Base-by-base conservation (phyloP, 164 flowering plant species). In the Aristolochia contorta region DNA sequence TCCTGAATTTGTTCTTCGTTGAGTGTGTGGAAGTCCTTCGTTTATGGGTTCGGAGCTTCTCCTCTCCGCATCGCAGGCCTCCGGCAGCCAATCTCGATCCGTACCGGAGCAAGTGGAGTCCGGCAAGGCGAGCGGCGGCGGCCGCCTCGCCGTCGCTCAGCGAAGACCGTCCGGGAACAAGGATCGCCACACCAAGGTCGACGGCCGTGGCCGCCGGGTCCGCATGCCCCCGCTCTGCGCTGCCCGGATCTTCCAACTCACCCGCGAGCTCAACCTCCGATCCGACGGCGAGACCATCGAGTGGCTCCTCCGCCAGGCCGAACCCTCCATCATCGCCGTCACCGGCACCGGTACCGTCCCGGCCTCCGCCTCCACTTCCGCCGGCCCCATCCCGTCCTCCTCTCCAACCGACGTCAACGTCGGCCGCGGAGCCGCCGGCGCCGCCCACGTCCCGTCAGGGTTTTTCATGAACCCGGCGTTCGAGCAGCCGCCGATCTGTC, bases 201-300 rank as follows among this genome's bases (percentile, higher is more conserved):
- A 82, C 48, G 86, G 86, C 46, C 73, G 86, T 2, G 87, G 82
- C 46, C 80, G 84, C 25, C 67, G 87, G 0, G 77, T 82, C 25
- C 75, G 84, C 19, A 75, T 82, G 73, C 87, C 87, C 16, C 75
- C 82, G 1, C 66, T 82, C 54, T 72, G 77, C 58, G 86, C 86
- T 10, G 86, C 86, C 15, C 66, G 84, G 18, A 78, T 80, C 65
- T 80, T 82, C 64, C 87, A 82, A 70, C 76, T 82, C 32, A 82
- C 86, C n/a, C 78, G 82, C 21, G 86, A 82, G 59, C 86, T 82
- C 57, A 82, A 84, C 60, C 82, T 73, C 78, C 78, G 80, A 24
- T 76, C 81, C 63, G 86, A 82, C 49, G 86, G 86, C 12, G 80
- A 82, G 69, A 82, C 86, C 54, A 80, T 82, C 61, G 86, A 82